Base-by-base conservation (phyloP, 1,284 basidiomycete genomes). In the Trametes sp. region DNA sequence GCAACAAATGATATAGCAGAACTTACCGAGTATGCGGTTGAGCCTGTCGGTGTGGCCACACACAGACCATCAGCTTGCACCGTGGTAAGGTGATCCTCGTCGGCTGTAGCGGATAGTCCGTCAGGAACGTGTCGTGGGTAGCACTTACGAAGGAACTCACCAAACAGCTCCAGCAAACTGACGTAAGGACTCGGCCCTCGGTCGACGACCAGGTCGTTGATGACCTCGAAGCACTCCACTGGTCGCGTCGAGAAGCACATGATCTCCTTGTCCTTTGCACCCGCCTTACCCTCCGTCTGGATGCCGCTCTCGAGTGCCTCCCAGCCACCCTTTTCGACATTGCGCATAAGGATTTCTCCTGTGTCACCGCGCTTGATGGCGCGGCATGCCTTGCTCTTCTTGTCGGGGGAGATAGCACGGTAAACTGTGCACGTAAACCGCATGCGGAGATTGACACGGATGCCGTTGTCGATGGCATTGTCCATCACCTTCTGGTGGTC, bases 401-500 rank as follows among this genome's bases (percentile, higher is more conserved):
- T 84, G 69, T 90, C 90, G 19, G 87, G 86, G 3, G 85, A 83
- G 48, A 96, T 87, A 1, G 95, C 92, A 41, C 96, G 92, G 76
- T 98, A 99, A 14, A 99, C 95, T 0, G 97, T 98, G 75, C 97
- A 98, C 4, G 96, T 98, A 77, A 99, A 99, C 11, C 98, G 90
- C 98, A 99, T 99, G 57, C 98, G 92, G 19, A 99, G 83, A 76
- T 99, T 99, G 64, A 99, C 96, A 23, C 97, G 92, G 65, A 99
- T 97, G 21, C 98, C 98, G 24, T 91, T 87, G 73, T 98, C 94
- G 65, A 99, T 88, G 14, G 90, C 94, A 63, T 86, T 89, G 77
- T 96, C 94, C 85, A 99, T 91, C 26, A 96, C 95, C 11, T 87
- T 79, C 72, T 89, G 86, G 80, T 97, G 92, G 73, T 96, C 87